A percentile compares a stretch with the other conserved stretches of the same genome.
These are phyloP conservation scores for Tritrichomonas musculus DNA, from an alignment of 208 protist species.

Conservation along the genomic window DNA sequence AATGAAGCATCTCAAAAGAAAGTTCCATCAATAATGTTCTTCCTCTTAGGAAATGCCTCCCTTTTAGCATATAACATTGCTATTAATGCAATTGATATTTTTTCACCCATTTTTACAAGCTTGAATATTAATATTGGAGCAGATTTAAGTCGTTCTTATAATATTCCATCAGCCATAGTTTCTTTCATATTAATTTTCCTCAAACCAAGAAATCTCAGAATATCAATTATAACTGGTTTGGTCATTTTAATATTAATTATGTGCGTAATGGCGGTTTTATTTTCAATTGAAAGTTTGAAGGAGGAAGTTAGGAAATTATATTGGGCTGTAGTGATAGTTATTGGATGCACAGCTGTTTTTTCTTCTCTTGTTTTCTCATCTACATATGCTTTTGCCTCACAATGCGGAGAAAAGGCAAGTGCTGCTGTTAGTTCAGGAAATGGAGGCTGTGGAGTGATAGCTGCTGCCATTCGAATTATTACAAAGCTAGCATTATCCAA, in stretches of 20 bases:
- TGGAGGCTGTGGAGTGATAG: neutral
- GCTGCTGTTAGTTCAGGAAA: neutral
- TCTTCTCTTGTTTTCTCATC: neutral
- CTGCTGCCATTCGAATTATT: neutral
- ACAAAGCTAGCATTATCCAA: neutral
- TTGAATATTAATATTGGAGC: neutral
- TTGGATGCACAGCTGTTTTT: neutral
- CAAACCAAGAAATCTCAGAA: neutral
- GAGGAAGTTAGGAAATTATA: neutral
- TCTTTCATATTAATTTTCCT: neutral
- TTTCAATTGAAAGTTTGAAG: neutral
- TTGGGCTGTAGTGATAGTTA: neutral
- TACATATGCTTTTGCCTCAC: neutral
- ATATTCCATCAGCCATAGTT: neutral
- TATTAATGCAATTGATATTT: conserved; percentile 30
- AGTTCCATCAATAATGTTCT: neutral
- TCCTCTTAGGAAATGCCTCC: neutral
- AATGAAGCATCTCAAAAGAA: neutral
- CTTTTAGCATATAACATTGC: conserved; percentile 22
- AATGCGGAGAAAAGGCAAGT: neutral
- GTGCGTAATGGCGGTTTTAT: neutral
- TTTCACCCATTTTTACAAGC: too few relatives aligned
- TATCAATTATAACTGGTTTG: neutral
- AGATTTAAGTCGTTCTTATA: conserved; percentile 18
- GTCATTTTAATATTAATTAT: neutral